Evolutionary conservation across 2,329 filamentous ascomycete species (phyloP).

Genomic region (Trichoderma sp.): DNA sequence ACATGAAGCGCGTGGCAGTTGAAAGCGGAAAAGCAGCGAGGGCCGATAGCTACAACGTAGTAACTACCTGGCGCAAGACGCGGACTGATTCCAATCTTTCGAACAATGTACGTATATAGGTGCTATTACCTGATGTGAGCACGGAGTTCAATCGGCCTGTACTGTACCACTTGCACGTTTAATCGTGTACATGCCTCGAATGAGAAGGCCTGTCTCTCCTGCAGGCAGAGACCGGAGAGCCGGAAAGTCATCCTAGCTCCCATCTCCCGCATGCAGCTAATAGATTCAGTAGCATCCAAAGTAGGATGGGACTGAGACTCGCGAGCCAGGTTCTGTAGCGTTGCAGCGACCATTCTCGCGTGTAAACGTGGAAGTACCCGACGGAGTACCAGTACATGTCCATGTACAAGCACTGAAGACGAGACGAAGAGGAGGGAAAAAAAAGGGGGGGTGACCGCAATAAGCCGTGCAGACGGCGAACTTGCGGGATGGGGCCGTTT

Average conservation of each 20-base stretch:
- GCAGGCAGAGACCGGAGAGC: slow-evolving; percentile 14
- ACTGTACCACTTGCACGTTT: not conserved
- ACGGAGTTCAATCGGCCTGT: not conserved
- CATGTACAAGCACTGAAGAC: not conserved
- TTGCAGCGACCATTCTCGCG: not conserved
- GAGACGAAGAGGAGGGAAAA: not conserved
- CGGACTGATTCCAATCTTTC: not conserved
- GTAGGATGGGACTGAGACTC: not conserved
- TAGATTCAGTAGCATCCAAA: not conserved
- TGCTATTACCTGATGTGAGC: not conserved
- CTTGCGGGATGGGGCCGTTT: not conserved
- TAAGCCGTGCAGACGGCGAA: not conserved
- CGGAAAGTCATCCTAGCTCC: slow-evolving; percentile 14
- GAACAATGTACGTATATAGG: not conserved
- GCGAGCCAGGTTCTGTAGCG: not conserved
- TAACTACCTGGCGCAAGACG: not conserved
- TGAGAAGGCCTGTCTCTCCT: not conserved
- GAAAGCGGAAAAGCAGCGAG: not conserved
- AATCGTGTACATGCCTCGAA: slow-evolving; percentile 3
- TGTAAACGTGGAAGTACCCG: not conserved
- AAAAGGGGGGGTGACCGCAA: not conserved
- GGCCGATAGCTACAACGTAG: not conserved
- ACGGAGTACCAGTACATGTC: not conserved
- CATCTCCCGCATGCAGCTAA: slow-evolving; percentile 17
- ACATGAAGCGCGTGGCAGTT: not conserved